Percentiles rank a stretch among this genome's conserved stretches.
Conservation (phyloP, 805 yeast species). For the Saccharomyces jurei region DNA sequence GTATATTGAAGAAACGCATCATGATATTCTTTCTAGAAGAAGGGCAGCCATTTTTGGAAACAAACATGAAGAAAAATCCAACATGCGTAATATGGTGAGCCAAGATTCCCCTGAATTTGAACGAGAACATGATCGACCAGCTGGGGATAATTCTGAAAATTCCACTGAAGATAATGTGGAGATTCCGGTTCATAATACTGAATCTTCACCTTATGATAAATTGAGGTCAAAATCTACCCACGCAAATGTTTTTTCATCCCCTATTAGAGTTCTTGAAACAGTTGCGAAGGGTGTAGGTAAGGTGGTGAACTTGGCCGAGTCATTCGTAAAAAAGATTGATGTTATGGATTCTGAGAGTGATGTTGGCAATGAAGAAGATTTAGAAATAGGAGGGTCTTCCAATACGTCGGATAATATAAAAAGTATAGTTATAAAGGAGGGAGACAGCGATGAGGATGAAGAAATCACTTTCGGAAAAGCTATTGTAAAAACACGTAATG, state of each 20-base stretch:
- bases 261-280: constrained; percentile 8
- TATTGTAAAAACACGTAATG: neutral
- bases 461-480: neutral
- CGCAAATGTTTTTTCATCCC: constrained; percentile 8
- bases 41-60: neutral
- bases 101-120: neutral
- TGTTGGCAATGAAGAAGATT: neutral
- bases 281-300: constrained; percentile 10
- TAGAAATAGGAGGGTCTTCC: neutral
- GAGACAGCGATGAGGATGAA: neutral
- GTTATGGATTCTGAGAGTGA: constrained; percentile 6
- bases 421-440: neutral
- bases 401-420: neutral
- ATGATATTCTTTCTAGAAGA: neutral
- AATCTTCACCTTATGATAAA: neutral
- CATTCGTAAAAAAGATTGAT: constrained; percentile 12
- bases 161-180: neutral
- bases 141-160: neutral
- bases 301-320: constrained; percentile 10
- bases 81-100: neutral
- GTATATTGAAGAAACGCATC: neutral
- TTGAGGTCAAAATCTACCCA: neutral
- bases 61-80: neutral
- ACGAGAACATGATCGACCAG: neutral
- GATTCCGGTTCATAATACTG: neutral